A percentile compares a stretch with the other conserved stretches of the same genome.
Conservation (phyloP, 1,139 yeast species). For the Geotrichum klebahnii region DNA sequence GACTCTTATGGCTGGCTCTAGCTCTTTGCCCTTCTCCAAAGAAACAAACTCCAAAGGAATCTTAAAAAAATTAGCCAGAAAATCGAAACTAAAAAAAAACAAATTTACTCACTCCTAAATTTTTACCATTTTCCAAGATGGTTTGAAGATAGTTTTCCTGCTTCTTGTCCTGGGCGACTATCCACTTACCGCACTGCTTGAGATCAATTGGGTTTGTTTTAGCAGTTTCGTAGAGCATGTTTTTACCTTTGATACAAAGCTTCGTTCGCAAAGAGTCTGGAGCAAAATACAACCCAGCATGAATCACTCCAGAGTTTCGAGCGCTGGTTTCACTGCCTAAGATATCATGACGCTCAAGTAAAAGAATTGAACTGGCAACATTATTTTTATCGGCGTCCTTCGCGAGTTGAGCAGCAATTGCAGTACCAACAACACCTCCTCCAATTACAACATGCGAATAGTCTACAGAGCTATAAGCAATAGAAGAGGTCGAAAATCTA, state of each 20-base stretch:
- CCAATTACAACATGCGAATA: slow-evolving; percentile 81
- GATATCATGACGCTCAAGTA: slow-evolving; percentile 62
- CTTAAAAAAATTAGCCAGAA: slow-evolving; percentile 14
- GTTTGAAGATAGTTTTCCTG: slow-evolving; percentile 58
- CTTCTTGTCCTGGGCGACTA: slow-evolving; percentile 70
- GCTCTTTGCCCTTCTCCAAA: slow-evolving; percentile 41
- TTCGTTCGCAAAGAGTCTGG: slow-evolving; percentile 59
- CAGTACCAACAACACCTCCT: slow-evolving; percentile 84
- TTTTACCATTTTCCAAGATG: slow-evolving; percentile 49
- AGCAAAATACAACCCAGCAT: slow-evolving; percentile 86
- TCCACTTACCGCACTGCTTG: slow-evolving; percentile 70
- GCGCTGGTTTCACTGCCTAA: slow-evolving; percentile 80
- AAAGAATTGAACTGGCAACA: slow-evolving; percentile 48
- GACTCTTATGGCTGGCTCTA: slow-evolving; percentile 68
- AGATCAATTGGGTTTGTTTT: slow-evolving; percentile 53
- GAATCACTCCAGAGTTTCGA: slow-evolving; percentile 86
- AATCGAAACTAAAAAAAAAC: slow-evolving; percentile 7
- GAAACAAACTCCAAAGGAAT: slow-evolving; percentile 61
- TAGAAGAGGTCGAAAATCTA: slow-evolving; percentile 16
- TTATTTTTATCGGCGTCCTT: slow-evolving; percentile 29
- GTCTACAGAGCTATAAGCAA: slow-evolving; percentile 39
- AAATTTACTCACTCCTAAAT: slow-evolving; percentile 37
- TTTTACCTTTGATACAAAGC: slow-evolving; percentile 71
- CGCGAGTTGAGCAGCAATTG: slow-evolving; percentile 69
- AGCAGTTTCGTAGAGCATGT: slow-evolving; percentile 55